Evolutionary conservation across 441 rosid species (phyloP).

Genomic region (Breynia disticha): DNA sequence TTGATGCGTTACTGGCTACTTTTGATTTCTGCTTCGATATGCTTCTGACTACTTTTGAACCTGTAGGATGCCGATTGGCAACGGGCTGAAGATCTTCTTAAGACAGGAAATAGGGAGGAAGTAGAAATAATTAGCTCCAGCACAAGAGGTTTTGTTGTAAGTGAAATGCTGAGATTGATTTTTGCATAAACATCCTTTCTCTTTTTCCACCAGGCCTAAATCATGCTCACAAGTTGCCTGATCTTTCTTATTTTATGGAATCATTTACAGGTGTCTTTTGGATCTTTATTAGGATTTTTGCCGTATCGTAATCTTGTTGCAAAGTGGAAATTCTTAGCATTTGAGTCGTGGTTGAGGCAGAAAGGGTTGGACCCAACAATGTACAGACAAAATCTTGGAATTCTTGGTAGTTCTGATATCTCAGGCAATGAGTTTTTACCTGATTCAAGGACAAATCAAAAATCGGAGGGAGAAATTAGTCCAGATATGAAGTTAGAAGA

Average conservation of each 20-base stretch:
- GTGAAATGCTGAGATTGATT: constrained; percentile 16
- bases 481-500: constrained; percentile 72
- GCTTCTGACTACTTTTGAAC: constrained; percentile 14
- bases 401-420: constrained; percentile 50
- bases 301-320: constrained; percentile 78
- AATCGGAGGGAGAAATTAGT: constrained; percentile 34
- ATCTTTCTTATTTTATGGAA: constrained; percentile 10
- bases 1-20: not conserved
- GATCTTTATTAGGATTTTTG: constrained; percentile 74
- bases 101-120: constrained; percentile 43
- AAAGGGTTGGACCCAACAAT: constrained; percentile 77
- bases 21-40: constrained; percentile 14
- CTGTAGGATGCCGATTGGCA: constrained; percentile 73
- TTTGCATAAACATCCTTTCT: not conserved
- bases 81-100: constrained; percentile 52
- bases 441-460: constrained; percentile 26
- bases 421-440: constrained; percentile 22
- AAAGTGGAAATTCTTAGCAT: constrained; percentile 74
- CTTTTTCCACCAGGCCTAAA: not conserved
- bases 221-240: not conserved
- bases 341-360: constrained; percentile 85
- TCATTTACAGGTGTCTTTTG: constrained; percentile 65
- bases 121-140: constrained; percentile 77
- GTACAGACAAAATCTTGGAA: constrained; percentile 58
- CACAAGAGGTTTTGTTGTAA: constrained; percentile 73